Evolutionary conservation across 441 rosid genomes (phyloP).

Genomic region (Sinapis alba): DNA sequence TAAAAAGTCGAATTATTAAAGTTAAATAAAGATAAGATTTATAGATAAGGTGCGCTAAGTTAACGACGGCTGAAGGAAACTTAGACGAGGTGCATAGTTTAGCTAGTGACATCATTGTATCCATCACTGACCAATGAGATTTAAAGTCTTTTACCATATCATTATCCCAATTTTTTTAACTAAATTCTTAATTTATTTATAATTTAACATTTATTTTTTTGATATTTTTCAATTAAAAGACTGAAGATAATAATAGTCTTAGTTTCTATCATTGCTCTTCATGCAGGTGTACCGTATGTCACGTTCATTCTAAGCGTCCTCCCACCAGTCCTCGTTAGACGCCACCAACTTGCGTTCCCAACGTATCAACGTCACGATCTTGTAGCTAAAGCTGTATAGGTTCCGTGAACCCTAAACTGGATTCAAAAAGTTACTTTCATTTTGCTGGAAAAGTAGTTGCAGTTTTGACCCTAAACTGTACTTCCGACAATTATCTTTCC

Average conservation of each 20-base stretch:
- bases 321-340: slow-evolving; percentile 5
- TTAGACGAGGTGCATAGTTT: neutral
- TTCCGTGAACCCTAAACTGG: slow-evolving; percentile 35
- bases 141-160: neutral
- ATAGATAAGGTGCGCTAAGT: neutral
- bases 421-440: slow-evolving; percentile 8
- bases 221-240: too few species aligned
- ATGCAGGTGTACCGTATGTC: neutral
- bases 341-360: slow-evolving; percentile 19
- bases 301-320: neutral
- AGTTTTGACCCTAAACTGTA: slow-evolving; percentile 21
- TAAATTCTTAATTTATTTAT: too few species aligned
- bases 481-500: slow-evolving; percentile 36
- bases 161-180: too few species aligned
- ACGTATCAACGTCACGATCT: slow-evolving; percentile 32
- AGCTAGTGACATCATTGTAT: neutral
- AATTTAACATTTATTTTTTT: too few species aligned
- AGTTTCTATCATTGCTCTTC: neutral
- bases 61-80: slow-evolving; percentile 13
- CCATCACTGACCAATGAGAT: slow-evolving; percentile 13
- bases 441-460: neutral
- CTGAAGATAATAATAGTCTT: too few species aligned
- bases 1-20: neutral
- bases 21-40: neutral
- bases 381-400: neutral